phyloP scores from a whole-genome alignment of 73 alveolate species.

The Symbiodinium pilosum region DNA sequence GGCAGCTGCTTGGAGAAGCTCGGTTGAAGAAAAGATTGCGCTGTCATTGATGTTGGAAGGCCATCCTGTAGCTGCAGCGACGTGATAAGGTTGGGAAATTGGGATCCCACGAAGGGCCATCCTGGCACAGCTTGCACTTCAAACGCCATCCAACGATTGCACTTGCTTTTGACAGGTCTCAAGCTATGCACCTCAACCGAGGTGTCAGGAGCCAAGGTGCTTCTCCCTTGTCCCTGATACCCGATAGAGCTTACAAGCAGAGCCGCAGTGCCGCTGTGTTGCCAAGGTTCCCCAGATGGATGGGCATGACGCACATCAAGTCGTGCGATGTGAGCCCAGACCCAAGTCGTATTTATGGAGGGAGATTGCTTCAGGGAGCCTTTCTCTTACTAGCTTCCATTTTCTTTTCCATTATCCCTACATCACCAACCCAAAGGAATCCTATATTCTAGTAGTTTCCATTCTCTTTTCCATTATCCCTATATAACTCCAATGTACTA shows the following conservation, averaged over 20 bases:
- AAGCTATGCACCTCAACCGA: slow-evolving; percentile 11
- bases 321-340: background rate
- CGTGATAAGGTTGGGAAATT: slow-evolving; percentile 11
- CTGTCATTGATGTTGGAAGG: too few relatives aligned
- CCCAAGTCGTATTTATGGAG: background rate
- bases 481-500: too few relatives aligned
- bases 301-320: background rate
- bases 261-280: background rate
- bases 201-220: slow-evolving; percentile 3
- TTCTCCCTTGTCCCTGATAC: too few relatives aligned
- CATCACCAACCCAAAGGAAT: too few relatives aligned
- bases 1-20: slow-evolving; percentile 32
- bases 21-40: background rate
- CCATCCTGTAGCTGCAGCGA: too few relatives aligned
- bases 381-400: too few relatives aligned
- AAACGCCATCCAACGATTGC: background rate
- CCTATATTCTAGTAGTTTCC: too few relatives aligned
- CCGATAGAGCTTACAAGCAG: too few relatives aligned
- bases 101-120: slow-evolving; percentile 20
- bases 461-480: too few relatives aligned
- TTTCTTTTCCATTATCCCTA: too few relatives aligned
- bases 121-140: background rate
- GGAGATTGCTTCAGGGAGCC: too few relatives aligned
- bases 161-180: slow-evolving; percentile 14
- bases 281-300: background rate